A percentile compares a stretch with the other conserved stretches of the same genome.
Conservation (phyloP, 495 filamentous ascomycete genomes). For the Penicillium pancosmium region DNA sequence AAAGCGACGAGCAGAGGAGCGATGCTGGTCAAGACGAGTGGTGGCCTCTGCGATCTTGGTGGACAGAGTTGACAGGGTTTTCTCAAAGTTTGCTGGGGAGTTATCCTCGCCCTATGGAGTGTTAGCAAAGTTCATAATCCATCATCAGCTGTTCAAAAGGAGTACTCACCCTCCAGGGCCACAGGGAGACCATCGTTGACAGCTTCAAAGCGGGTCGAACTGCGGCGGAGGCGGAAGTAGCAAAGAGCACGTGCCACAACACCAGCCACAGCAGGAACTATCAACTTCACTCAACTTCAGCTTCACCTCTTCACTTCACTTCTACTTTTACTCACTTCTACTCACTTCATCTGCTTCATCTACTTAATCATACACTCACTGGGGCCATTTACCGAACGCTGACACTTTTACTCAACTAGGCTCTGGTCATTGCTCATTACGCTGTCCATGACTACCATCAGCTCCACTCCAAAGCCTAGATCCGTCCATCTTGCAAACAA, state of each 20-base stretch:
- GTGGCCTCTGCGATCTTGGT: constrained; percentile 75
- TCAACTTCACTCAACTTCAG: neutral
- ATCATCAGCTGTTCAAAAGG: neutral
- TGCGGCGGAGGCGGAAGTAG: neutral
- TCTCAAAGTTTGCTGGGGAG: constrained; percentile 92
- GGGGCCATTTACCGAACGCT: too few species aligned
- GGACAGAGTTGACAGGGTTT: constrained; percentile 77
- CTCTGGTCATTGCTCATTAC: too few species aligned
- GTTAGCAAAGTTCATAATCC: constrained; percentile 1
- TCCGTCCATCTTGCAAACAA: neutral
- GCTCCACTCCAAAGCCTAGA: too few species aligned
- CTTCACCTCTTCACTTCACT: neutral
- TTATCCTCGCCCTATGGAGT: constrained; percentile 68
- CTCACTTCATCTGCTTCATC: too few species aligned
- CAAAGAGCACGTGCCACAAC: constrained; percentile 1
- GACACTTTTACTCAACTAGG: too few species aligned
- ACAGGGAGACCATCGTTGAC: constrained; percentile 74
- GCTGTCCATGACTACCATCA: too few species aligned
- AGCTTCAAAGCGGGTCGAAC: neutral
- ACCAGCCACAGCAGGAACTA: neutral
- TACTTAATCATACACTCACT: too few species aligned
- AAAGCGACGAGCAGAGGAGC: constrained; percentile 71
- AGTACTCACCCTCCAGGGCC: constrained; percentile 71
- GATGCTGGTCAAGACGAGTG: constrained; percentile 68
- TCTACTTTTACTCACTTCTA: too few species aligned